Conservation (phyloP, 2,329 filamentous ascomycete genomes). For the Colletotrichum orbiculare region DNA sequence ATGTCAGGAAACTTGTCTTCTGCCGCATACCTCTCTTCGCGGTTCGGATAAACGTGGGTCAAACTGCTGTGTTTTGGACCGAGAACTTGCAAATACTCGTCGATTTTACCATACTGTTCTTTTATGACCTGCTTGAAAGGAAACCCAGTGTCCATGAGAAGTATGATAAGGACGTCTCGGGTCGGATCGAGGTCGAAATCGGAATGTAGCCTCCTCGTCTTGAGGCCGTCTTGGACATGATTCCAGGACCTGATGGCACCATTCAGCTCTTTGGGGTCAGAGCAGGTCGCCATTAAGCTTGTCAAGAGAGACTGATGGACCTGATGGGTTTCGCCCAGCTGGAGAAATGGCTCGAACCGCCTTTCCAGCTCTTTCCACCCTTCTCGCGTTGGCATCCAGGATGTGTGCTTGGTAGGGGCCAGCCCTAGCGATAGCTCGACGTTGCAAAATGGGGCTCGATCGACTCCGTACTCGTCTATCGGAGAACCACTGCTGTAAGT, state of each 20-base stretch:
- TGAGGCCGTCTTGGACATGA: not conserved
- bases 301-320: slow-evolving; percentile 14
- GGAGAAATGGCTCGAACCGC: not conserved
- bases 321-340: not conserved
- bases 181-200: not conserved
- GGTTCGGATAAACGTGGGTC: not conserved
- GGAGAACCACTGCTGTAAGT: not conserved
- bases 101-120: slow-evolving; percentile 5
- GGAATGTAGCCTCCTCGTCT: not conserved
- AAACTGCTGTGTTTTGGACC: not conserved
- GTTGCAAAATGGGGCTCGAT: not conserved
- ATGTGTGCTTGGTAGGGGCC: not conserved
- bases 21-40: slow-evolving; percentile 4
- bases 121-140: not conserved
- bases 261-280: not conserved
- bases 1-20: slow-evolving; percentile 11
- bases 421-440: not conserved
- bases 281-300: not conserved
- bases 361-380: slow-evolving; percentile 1
- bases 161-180: not conserved
- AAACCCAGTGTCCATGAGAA: slow-evolving; percentile 12
- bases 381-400: not conserved
- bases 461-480: not conserved
- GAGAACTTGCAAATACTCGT: slow-evolving; percentile 7
- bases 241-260: slow-evolving; percentile 10